These are phyloP conservation scores for Tuber melanosporum DNA, from an alignment of 495 filamentous ascomycete genomes.

Conservation along the genomic window DNA sequence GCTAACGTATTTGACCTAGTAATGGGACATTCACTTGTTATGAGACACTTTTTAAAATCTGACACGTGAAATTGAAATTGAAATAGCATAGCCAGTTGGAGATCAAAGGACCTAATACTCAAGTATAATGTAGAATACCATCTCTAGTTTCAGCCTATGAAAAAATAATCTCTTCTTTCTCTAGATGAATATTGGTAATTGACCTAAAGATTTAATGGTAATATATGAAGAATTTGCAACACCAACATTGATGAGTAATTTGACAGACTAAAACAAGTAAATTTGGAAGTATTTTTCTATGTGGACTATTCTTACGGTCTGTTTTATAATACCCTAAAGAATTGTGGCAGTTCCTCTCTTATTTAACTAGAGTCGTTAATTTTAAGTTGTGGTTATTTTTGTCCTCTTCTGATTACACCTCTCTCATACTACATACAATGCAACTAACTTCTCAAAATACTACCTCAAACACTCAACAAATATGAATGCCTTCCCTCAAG, in stretches of 20 bases:
- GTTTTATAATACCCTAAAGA: background rate
- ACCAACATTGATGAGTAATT: background rate
- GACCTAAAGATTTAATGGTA: background rate
- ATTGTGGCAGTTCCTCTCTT: background rate
- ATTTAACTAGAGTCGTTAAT: too few relatives aligned
- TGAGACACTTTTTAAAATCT: background rate
- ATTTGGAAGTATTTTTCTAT: too few relatives aligned
- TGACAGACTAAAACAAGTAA: background rate
- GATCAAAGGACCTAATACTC: background rate
- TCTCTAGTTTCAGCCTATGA: too few relatives aligned
- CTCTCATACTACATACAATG: too few relatives aligned
- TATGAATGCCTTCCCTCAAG: too few relatives aligned
- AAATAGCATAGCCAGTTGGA: background rate
- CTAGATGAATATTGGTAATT: background rate
- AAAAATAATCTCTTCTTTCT: too few relatives aligned
- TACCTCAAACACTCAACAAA: too few relatives aligned
- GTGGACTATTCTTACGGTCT: background rate
- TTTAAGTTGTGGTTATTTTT: too few relatives aligned
- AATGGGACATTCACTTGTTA: background rate
- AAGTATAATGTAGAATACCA: background rate
- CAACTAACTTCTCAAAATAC: too few relatives aligned
- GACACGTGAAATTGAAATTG: background rate
- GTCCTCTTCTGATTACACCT: too few relatives aligned
- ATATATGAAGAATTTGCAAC: background rate
- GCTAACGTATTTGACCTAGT: too few relatives aligned